Evolutionary conservation across 164 flowering plant genomes (phyloP).

Genomic region (Taxillus chinensis): DNA sequence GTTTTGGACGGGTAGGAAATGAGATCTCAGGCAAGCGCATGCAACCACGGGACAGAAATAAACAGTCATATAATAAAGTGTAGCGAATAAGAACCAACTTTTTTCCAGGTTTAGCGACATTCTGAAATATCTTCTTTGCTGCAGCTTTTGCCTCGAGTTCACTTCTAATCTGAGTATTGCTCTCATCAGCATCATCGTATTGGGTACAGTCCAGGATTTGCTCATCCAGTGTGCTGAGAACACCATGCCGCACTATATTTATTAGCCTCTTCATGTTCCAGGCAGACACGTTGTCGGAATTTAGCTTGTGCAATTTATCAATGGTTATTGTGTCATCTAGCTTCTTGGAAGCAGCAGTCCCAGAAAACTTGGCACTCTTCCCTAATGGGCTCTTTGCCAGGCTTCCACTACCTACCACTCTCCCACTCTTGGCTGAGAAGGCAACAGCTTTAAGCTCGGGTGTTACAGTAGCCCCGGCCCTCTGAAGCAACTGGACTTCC

Average conservation of each 20-base stretch:
- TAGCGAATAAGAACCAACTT: constrained; percentile 24
- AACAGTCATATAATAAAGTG: background rate
- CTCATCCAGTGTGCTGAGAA: constrained; percentile 49
- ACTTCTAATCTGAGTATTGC: constrained; percentile 35
- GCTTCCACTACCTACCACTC: constrained; percentile 19
- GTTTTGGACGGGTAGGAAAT: no score
- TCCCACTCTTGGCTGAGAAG: constrained; percentile 21
- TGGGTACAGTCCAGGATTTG: constrained; percentile 19
- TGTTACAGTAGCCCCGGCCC: constrained; percentile 44
- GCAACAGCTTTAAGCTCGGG: constrained; percentile 31
- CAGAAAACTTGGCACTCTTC: constrained; percentile 25
- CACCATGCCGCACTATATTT: constrained; percentile 38
- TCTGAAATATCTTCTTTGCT: constrained; percentile 53
- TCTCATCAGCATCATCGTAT: constrained; percentile 22
- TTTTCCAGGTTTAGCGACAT: constrained; percentile 36
- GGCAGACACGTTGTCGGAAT: constrained; percentile 48
- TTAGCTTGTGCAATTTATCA: constrained; percentile 43
- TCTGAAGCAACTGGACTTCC: constrained; percentile 35
- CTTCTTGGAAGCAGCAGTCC: constrained; percentile 12
- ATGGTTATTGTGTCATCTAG: constrained; percentile 34
- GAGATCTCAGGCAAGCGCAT: background rate
- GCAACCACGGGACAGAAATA: background rate
- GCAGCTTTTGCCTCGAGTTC: constrained; percentile 55
- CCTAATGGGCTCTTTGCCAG: constrained; percentile 15
- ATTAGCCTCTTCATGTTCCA: constrained; percentile 73